These are phyloP conservation scores for Trametopsis cervina DNA, from an alignment of 768 basidiomycete genomes.

Conservation along the genomic window DNA sequence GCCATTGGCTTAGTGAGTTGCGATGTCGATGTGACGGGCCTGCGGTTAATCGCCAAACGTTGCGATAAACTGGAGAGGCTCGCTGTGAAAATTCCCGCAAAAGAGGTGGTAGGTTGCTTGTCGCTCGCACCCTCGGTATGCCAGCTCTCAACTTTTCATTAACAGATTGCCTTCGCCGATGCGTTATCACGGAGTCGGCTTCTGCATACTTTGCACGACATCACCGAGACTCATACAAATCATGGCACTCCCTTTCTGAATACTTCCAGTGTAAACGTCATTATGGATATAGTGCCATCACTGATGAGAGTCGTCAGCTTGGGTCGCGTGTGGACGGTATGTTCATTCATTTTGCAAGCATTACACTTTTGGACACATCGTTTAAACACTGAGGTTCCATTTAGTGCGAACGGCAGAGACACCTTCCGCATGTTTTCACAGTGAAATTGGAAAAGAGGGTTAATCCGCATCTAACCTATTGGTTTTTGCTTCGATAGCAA, in stretches of 20 bases:
- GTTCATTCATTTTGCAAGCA: conserved; percentile 22
- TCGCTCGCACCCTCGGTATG: background rate
- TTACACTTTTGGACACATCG: background rate
- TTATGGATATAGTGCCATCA: conserved; percentile 34
- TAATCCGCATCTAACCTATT: conserved; percentile 2
- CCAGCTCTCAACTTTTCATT: conserved; percentile 1
- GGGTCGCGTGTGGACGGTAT: conserved; percentile 48
- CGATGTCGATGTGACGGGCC: conserved; percentile 30
- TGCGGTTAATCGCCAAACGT: conserved; percentile 33
- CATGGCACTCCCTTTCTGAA: conserved; percentile 35
- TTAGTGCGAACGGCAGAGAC: no score
- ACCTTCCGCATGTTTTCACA: background rate
- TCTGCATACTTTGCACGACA: conserved; percentile 40
- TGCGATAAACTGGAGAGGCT: conserved; percentile 44
- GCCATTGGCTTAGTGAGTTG: conserved; percentile 44
- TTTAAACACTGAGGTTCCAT: no score
- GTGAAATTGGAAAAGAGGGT: conserved; percentile 8
- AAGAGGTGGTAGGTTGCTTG: conserved; percentile 37
- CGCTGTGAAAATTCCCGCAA: conserved; percentile 42
- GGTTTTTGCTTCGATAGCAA: conserved; percentile 10
- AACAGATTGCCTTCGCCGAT: conserved; percentile 24
- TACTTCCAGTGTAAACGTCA: conserved; percentile 29
- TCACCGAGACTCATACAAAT: conserved; percentile 32
- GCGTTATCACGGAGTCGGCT: conserved; percentile 31
- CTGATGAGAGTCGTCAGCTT: conserved; percentile 43